Conservation (phyloP, 768 basidiomycete genomes). For the Podaxis pistillaris region DNA sequence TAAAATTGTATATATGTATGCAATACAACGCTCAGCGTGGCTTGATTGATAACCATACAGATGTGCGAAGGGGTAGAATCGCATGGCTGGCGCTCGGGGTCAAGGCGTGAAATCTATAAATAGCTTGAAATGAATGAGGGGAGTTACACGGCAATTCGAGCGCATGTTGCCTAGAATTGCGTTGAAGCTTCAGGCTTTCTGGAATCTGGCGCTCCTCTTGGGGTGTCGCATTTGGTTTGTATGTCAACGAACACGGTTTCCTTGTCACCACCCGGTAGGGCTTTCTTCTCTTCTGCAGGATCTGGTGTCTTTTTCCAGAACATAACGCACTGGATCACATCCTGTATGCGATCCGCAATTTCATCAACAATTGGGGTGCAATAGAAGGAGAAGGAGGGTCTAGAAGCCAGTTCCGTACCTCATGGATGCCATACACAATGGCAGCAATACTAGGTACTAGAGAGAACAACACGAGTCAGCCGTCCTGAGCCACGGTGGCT, state of each 20-base stretch:
- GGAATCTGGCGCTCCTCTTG: background rate
- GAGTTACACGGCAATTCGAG: background rate
- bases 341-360: background rate
- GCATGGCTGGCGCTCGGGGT: background rate
- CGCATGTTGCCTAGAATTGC: background rate
- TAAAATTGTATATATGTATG: background rate
- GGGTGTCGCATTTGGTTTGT: background rate
- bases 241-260: background rate
- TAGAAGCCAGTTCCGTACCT: background rate
- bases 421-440: slow-evolving; percentile 7
- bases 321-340: background rate
- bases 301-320: slow-evolving; percentile 1
- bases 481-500: background rate
- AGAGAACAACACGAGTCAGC: background rate
- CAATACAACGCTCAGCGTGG: background rate
- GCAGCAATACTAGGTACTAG: slow-evolving; percentile 8
- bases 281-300: background rate
- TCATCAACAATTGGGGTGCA: background rate
- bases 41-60: background rate
- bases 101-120: background rate
- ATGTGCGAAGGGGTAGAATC: background rate
- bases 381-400: background rate
- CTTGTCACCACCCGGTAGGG: background rate
- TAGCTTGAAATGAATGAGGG: background rate
- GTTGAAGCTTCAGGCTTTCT: background rate